Evolutionary conservation across 2,329 filamentous ascomycete species (phyloP), one percentile per base, ranked within the genome.

Genomic region (Ophiostoma novo-ulmi): DNA sequence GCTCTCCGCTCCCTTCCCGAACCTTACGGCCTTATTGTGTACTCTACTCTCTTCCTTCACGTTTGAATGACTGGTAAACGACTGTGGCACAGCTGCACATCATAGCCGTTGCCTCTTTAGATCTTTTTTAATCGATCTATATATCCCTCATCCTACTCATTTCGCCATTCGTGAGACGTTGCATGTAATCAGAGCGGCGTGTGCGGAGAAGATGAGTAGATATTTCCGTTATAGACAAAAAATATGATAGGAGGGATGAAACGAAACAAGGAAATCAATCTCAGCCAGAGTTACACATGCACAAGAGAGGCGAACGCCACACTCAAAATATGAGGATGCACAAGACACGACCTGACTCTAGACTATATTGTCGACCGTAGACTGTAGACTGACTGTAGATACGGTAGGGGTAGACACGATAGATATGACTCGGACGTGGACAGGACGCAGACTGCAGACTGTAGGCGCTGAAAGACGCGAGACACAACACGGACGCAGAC

Each of bases 1-100:
- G 41, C 26, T 63, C 26, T 35, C 38, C 52, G 38, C 64, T 58
- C 52, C 52, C 22, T 26, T 58, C 41, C 70, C 70, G 70, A 71
- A 71, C 70, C 70, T 71, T 71, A 71, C 70, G 70, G 70, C 70
- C 70, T 69, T 71, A 69, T 66, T 58, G 44, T 48, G 44, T 48
- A 48, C 44, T n/a, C 17, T 48, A 20, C 31, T 39, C 38, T 39
- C 44, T 39, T 11, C 11, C n/a, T 20, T 48, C 44, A 20, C n/a
- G 17, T 48, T 20, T 48, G 10, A 26, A 58, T 26, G n/a, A 58
- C 22, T 22, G 52, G 22, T 6, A 58, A 17, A n/a, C 22, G 52
- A 26, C 52, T 13, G 52, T 58, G 13, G 26, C 22, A 58, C 52
- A 58, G 52, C 22, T 58, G 22, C 52, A 58, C 52, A 58, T 26